A percentile compares a stretch with the other conserved stretches of the same genome.
These are phyloP conservation scores for Chiua sp. DNA, from an alignment of 1,284 basidiomycete species.

Conservation along the genomic window DNA sequence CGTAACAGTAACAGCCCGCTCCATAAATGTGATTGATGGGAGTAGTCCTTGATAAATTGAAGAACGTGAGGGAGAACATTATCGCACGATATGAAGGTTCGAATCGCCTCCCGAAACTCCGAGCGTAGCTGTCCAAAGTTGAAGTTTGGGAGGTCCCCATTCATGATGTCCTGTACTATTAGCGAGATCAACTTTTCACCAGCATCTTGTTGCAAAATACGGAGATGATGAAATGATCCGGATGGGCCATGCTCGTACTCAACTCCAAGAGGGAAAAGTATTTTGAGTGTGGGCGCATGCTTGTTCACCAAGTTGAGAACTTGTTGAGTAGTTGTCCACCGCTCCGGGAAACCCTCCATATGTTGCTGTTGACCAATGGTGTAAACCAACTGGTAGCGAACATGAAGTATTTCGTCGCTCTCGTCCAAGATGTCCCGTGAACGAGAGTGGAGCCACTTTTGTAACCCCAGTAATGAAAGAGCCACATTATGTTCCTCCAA, in stretches of 20 bases:
- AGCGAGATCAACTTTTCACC: slow-evolving; percentile 25
- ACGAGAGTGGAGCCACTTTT: slow-evolving; percentile 34
- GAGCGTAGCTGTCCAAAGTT: slow-evolving; percentile 22
- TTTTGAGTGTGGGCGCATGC: slow-evolving; percentile 11
- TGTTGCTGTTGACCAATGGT: slow-evolving; percentile 45
- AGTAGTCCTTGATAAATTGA: slow-evolving; percentile 16
- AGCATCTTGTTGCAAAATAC: slow-evolving; percentile 33
- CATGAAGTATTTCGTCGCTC: slow-evolving; percentile 36
- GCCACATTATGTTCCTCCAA: background rate
- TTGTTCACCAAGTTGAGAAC: slow-evolving; percentile 27
- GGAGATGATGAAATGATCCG: slow-evolving; percentile 39
- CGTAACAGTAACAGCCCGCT: slow-evolving; percentile 45
- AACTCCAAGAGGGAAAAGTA: slow-evolving; percentile 20
- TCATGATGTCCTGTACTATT: slow-evolving; percentile 30
- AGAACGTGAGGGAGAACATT: slow-evolving; percentile 22
- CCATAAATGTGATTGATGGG: slow-evolving; percentile 31
- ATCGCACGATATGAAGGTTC: slow-evolving; percentile 24
- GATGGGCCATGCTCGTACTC: slow-evolving; percentile 7
- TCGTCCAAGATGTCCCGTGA: slow-evolving; percentile 47
- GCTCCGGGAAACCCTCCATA: slow-evolving; percentile 48
- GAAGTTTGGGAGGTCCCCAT: slow-evolving; percentile 26
- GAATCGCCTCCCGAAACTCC: slow-evolving; percentile 18
- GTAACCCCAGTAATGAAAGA: slow-evolving; percentile 11
- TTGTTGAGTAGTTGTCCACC: slow-evolving; percentile 51
- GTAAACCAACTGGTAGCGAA: slow-evolving; percentile 48